Evolutionary conservation across 2,329 filamentous ascomycete species (phyloP).

Genomic region (Hypoxylon sp.): DNA sequence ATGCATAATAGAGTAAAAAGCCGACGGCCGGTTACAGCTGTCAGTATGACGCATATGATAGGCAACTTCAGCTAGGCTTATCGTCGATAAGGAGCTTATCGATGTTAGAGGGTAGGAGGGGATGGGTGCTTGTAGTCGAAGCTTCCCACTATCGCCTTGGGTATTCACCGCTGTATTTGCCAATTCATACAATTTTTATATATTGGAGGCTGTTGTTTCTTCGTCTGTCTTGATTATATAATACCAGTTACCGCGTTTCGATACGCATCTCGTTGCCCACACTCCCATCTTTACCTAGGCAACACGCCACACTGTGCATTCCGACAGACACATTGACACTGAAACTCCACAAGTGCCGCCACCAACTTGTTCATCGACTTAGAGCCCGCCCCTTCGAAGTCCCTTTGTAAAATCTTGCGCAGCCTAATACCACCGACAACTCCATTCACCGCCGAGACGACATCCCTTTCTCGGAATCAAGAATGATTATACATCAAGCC

Average conservation of each 20-base stretch:
- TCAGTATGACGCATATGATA: constrained; percentile 19
- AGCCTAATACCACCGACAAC: neutral
- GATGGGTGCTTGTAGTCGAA: constrained; percentile 18
- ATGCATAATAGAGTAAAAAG: neutral
- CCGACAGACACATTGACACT: neutral
- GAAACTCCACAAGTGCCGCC: constrained; percentile 32
- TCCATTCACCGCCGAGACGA: neutral
- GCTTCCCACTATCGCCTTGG: constrained; percentile 18
- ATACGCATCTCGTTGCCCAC: neutral
- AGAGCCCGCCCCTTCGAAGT: constrained; percentile 8
- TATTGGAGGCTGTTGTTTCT: constrained; percentile 23
- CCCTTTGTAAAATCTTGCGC: neutral
- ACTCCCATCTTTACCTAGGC: neutral
- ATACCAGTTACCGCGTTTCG: constrained; percentile 20
- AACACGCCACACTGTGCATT: constrained; percentile 13
- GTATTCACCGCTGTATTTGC: constrained; percentile 10
- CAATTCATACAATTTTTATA: constrained; percentile 9
- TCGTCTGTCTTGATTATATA: constrained; percentile 40
- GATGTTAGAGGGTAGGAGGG: constrained; percentile 35
- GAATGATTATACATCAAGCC: constrained; percentile 42
- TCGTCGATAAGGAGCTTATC: constrained; percentile 36
- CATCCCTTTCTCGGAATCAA: constrained; percentile 19
- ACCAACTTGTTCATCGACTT: constrained; percentile 13
- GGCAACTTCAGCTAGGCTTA: constrained; percentile 16
- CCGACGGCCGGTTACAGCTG: constrained; percentile 22